Evolutionary conservation across 106 monocot species (phyloP).

Genomic region (Chionographis japonica): DNA sequence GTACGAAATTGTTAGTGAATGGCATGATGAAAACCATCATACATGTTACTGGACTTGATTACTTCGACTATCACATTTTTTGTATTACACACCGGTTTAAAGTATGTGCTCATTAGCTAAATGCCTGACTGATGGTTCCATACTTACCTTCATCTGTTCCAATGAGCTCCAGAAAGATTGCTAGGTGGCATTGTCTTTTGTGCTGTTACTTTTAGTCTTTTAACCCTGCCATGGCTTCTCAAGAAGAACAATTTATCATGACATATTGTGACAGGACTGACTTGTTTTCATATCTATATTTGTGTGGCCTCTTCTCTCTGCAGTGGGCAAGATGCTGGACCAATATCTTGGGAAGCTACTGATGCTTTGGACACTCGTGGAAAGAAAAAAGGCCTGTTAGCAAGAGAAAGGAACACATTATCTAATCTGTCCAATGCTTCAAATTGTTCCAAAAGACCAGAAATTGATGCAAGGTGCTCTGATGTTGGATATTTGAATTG

Average conservation of each 20-base stretch:
- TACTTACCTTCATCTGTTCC: too few relatives aligned
- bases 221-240: not conserved
- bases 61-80: too few relatives aligned
- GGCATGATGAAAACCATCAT: too few relatives aligned
- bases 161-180: too few relatives aligned
- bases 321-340: conserved; percentile 76
- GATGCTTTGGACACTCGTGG: conserved; percentile 2
- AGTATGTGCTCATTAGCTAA: too few relatives aligned
- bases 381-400: conserved; percentile 19
- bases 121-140: too few relatives aligned
- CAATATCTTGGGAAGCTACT: conserved; percentile 62
- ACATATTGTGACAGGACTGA: not conserved
- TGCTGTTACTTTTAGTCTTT: too few relatives aligned
- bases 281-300: not conserved
- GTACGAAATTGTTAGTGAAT: too few relatives aligned
- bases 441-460: conserved; percentile 7
- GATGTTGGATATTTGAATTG: conserved; percentile 19
- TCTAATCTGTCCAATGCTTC: conserved; percentile 33
- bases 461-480: not conserved
- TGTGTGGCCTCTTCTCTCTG: conserved; percentile 12
- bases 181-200: too few relatives aligned
- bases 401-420: conserved; percentile 19
- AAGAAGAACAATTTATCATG: not conserved
- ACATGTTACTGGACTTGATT: too few relatives aligned
- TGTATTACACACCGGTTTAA: too few relatives aligned